Evolutionary conservation across 2,329 filamentous ascomycete species (phyloP).

Genomic region (Xylariaceae sp.): DNA sequence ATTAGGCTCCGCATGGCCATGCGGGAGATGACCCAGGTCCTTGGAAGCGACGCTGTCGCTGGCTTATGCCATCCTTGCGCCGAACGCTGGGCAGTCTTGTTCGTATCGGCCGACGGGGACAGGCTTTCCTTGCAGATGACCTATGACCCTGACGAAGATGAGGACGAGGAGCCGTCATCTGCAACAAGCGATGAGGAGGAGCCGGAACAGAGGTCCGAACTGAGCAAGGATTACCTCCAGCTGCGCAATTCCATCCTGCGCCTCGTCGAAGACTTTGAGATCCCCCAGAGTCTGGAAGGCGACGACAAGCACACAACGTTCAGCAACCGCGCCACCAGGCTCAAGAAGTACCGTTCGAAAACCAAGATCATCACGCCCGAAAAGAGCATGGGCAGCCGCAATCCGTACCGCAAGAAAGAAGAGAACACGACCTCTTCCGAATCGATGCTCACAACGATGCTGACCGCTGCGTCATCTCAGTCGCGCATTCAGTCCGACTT

Average conservation of each 20-base stretch:
- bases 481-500: constrained; percentile 78
- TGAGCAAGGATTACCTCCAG: constrained; percentile 76
- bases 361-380: constrained; percentile 51
- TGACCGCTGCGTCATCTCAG: constrained; percentile 69
- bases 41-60: constrained; percentile 59
- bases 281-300: constrained; percentile 60
- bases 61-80: constrained; percentile 72
- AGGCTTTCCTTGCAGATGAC: constrained; percentile 65
- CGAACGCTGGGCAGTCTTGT: constrained; percentile 77
- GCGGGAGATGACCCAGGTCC: constrained; percentile 62
- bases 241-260: constrained; percentile 75
- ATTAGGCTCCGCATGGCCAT: constrained; percentile 61
- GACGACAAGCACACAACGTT: constrained; percentile 57
- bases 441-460: constrained; percentile 62
- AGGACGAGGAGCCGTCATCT: constrained; percentile 57
- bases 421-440: constrained; percentile 28
- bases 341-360: constrained; percentile 56
- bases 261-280: constrained; percentile 76
- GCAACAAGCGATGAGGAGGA: constrained; percentile 60
- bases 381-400: constrained; percentile 49
- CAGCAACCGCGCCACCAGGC: constrained; percentile 62
- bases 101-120: constrained; percentile 68
- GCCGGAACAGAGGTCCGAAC: constrained; percentile 53
- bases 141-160: constrained; percentile 62
- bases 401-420: constrained; percentile 47